Evolutionary conservation across 768 basidiomycete species (phyloP).

Genomic region (Mycena capillaripes): DNA sequence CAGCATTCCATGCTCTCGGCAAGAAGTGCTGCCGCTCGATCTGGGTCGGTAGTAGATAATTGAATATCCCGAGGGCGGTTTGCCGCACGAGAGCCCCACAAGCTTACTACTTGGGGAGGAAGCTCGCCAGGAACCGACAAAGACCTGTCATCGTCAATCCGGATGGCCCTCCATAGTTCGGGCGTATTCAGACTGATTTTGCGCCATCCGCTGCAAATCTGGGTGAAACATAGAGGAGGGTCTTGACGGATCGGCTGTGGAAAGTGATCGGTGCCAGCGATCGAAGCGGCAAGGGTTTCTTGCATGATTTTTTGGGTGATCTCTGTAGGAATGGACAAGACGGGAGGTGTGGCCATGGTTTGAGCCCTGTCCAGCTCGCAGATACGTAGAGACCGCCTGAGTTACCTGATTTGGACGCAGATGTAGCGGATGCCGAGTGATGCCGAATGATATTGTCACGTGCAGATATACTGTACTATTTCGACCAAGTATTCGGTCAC

Average conservation of each 20-base stretch:
- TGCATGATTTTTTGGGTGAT: background rate
- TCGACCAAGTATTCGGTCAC: no score
- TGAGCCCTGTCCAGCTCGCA: no score
- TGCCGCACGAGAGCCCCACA: background rate
- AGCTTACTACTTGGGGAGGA: background rate
- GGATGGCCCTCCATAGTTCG: slow-evolving; percentile 4
- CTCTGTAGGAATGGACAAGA: background rate
- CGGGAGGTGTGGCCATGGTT: background rate
- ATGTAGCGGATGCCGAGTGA: background rate
- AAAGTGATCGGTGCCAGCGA: background rate
- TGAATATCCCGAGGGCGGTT: background rate
- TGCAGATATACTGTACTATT: no score
- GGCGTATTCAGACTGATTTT: slow-evolving; percentile 9
- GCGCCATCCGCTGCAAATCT: background rate
- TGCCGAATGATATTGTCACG: no score
- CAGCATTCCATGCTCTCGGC: background rate
- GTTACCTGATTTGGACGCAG: background rate
- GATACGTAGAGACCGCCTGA: no score
- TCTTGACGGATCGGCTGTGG: background rate
- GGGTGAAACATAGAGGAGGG: background rate
- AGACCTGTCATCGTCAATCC: background rate
- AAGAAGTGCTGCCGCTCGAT: background rate
- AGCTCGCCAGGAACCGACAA: no score
- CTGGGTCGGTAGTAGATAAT: background rate
- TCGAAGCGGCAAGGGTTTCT: background rate